Evolutionary conservation across 83 land plant genomes (phyloP), one percentile per base, ranked within the genome.

Genomic region (Picea abies): DNA sequence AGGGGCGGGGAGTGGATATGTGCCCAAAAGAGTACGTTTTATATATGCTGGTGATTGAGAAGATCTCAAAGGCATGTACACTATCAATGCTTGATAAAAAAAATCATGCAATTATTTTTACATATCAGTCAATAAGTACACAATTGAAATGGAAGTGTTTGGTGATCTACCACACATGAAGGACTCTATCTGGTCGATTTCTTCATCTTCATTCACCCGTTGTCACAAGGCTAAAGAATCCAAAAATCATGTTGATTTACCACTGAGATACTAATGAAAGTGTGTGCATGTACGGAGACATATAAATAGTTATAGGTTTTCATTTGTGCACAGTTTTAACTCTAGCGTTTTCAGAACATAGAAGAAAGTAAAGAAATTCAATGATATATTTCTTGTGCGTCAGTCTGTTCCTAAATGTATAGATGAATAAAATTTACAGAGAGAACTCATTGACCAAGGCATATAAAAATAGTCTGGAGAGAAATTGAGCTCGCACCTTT

Each of bases 401-500:
- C 20, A 72, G 10, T 39, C 15, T 73, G 49, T 11, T 10, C 56
- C 56, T 52, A 73, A 44, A 37, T 17, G 19, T 70, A 70, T 17
- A 72, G 23, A 73, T 41, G 23, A 35, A 20, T 44, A 19, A 19
- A 49, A 49, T 49, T 49, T 39, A 5, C 41, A 9, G 10, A 49
- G 56, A 9, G 11, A 9, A 10, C 56, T 49, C 56, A 49, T 9
- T 49, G 56, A 10, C 14, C 56, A 52, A 58, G 37, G 23, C 22
- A 9, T n/a, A 37, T n/a, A 63, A 56, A 78, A 63, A 47, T 17
- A 29, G 71, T 68, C 19, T 16, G 71, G 60, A 8, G 47, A 20
- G 32, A 32, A 20, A 32, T 22, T 16, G 4, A 10, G 56, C 14
- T 78, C 88, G 63, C 16, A 98, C 99, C 98, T 98, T 96, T 79